A percentile compares a stretch with the other conserved stretches of the same genome.
Evolutionary conservation across 192 early-diverging fungal genomes (phyloP).

Genomic region (Lobosporangium transversale): DNA sequence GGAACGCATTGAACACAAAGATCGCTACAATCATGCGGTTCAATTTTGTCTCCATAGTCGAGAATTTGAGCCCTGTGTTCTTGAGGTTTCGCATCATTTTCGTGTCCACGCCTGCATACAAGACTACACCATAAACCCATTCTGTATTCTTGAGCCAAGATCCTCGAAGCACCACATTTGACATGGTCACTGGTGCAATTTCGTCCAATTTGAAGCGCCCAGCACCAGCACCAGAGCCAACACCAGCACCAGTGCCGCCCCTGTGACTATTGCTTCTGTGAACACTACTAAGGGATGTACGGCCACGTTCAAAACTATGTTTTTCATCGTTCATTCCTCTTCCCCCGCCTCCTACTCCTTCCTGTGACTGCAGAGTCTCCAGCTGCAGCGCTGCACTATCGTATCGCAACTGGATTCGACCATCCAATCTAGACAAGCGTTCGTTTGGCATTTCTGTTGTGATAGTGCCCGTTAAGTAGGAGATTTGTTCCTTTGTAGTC

Average conservation of each 20-base stretch:
- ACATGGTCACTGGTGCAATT: constrained; percentile 88
- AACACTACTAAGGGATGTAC: background rate
- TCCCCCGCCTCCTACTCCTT: too few species aligned
- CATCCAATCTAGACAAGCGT: constrained; percentile 91
- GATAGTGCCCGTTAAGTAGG: constrained; percentile 71
- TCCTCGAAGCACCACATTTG: constrained; percentile 88
- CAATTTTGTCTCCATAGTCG: constrained; percentile 75
- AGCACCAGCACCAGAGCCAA: background rate
- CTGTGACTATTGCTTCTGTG: background rate
- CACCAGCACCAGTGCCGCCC: background rate
- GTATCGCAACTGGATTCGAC: constrained; percentile 55
- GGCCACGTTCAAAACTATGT: background rate
- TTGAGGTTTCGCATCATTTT: constrained; percentile 94
- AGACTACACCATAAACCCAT: constrained; percentile 90
- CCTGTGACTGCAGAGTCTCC: constrained; percentile 24
- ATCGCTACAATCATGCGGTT: constrained; percentile 76
- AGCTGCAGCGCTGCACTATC: constrained; percentile 21
- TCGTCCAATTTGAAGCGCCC: constrained; percentile 54
- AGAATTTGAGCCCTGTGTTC: constrained; percentile 73
- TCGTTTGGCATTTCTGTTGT: constrained; percentile 95
- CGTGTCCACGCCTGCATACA: constrained; percentile 96
- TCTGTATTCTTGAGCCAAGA: constrained; percentile 93
- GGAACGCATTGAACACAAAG: constrained; percentile 60
- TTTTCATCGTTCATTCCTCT: too few species aligned
- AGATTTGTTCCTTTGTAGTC: constrained; percentile 73